phyloP scores from a whole-genome alignment of 2,329 filamentous ascomycete species.

The Clarireedia homoeocarpa region DNA sequence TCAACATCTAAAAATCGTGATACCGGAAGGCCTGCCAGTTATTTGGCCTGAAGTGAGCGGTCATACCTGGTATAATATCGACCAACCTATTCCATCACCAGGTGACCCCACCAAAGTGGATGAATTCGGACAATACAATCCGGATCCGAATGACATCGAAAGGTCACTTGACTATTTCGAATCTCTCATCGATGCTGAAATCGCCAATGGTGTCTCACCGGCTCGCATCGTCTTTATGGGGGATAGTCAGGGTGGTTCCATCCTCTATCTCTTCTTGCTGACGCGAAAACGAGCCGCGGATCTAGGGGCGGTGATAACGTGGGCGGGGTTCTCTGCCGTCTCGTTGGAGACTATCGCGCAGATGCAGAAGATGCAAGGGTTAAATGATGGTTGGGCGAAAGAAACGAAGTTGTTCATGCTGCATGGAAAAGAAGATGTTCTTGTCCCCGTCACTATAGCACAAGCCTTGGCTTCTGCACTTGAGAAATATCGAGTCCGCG shows the following conservation, averaged over 20 bases:
- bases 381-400: slow-evolving; percentile 10
- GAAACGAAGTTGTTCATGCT: slow-evolving; percentile 12
- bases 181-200: slow-evolving; percentile 8
- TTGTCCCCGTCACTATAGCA: slow-evolving; percentile 9
- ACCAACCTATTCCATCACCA: slow-evolving; percentile 4
- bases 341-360: slow-evolving; percentile 7
- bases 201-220: slow-evolving; percentile 2
- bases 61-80: slow-evolving; percentile 13
- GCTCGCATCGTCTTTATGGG: slow-evolving; percentile 13
- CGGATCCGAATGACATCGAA: slow-evolving; percentile 12
- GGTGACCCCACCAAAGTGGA: slow-evolving; percentile 3
- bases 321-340: slow-evolving; percentile 7
- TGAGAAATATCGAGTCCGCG: slow-evolving; percentile 6
- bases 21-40: slow-evolving; percentile 10
- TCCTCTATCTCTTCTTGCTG: slow-evolving; percentile 11
- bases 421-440: slow-evolving; percentile 8
- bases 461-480: slow-evolving; percentile 1
- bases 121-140: background rate
- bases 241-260: slow-evolving; percentile 12
- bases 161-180: slow-evolving; percentile 11
- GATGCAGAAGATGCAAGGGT: slow-evolving; percentile 8
- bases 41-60: background rate
- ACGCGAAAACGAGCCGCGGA: slow-evolving; percentile 2
- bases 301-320: slow-evolving; percentile 9
- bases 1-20: slow-evolving; percentile 13